phyloP scores from a whole-genome alignment of 2,329 filamentous ascomycete species.

The Ophiostoma australiae region DNA sequence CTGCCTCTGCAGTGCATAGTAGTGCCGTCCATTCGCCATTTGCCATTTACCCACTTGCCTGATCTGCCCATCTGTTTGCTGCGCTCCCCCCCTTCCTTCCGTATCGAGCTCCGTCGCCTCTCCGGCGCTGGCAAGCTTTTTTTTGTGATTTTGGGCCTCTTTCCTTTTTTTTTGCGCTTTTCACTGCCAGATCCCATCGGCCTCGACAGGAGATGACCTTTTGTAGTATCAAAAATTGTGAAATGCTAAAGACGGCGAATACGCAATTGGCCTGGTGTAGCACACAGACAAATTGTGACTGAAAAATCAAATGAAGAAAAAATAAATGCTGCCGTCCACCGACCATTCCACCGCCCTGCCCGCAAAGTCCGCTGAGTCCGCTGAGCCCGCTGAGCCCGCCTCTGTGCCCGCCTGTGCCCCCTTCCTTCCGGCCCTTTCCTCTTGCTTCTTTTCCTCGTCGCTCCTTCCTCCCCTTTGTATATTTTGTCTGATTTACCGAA shows the following conservation, averaged over 20 bases:
- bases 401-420: constrained; percentile 14
- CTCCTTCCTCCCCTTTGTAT: constrained; percentile 6
- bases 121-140: constrained; percentile 21
- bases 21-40: not conserved
- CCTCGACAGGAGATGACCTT: not conserved
- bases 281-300: no score
- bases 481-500: not conserved
- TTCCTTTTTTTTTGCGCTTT: not conserved
- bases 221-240: not conserved
- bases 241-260: not conserved
- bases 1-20: not conserved
- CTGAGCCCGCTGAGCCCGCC: constrained; percentile 9
- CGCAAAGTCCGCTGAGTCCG: not conserved
- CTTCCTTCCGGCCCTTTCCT: constrained; percentile 26
- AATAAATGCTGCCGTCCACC: not conserved
- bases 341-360: not conserved
- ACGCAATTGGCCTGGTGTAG: not conserved
- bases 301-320: not conserved
- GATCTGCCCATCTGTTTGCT: not conserved
- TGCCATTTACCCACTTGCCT: constrained; percentile 1
- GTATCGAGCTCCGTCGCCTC: constrained; percentile 24
- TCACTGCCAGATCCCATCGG: constrained; percentile 1
- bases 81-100: constrained; percentile 16
- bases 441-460: constrained; percentile 20
- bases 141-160: not conserved